Percentiles rank a stretch among this genome's conserved stretches.
Conservation (phyloP, 441 rosid genomes). For the Dalechampia spathulata region DNA sequence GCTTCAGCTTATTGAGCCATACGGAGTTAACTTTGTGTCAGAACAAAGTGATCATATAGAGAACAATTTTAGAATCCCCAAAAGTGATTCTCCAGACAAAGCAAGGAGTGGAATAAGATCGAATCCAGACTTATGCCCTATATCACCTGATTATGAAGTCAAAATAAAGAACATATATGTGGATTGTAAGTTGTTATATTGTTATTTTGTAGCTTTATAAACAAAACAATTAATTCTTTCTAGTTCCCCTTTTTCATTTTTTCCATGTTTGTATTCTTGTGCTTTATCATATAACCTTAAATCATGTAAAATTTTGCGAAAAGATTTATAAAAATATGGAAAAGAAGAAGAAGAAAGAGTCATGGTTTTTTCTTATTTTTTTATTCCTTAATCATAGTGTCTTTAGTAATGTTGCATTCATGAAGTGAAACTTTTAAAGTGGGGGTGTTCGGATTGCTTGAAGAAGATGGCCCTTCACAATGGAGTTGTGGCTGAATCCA, state of each 20-base stretch:
- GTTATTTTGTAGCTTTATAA: not conserved
- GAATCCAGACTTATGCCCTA: slow-evolving; percentile 23
- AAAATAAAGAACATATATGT: slow-evolving; percentile 91
- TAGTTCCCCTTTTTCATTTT: not conserved
- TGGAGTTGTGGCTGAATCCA: too few species aligned
- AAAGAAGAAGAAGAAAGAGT: too few species aligned
- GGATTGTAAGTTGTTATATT: slow-evolving; percentile 69
- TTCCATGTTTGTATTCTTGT: slow-evolving; percentile 1
- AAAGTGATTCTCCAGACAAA: slow-evolving; percentile 37
- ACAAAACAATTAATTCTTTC: slow-evolving; percentile 8
- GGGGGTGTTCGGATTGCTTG: too few species aligned
- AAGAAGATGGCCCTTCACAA: too few species aligned
- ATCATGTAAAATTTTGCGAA: too few species aligned
- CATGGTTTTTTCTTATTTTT: too few species aligned
- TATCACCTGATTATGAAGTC: slow-evolving; percentile 60
- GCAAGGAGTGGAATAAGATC: slow-evolving; percentile 35
- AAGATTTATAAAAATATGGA: too few species aligned
- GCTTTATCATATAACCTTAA: slow-evolving; percentile 5
- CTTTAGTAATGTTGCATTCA: too few species aligned
- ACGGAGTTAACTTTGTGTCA: slow-evolving; percentile 39
- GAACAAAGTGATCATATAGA: slow-evolving; percentile 35
- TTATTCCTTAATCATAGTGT: too few species aligned
- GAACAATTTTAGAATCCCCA: slow-evolving; percentile 33
- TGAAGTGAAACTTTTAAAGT: too few species aligned
- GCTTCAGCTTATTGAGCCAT: slow-evolving; percentile 65